Evolutionary conservation across 148 eudicot species (phyloP), one percentile per base, ranked within the genome.

Genomic region (Vaccinium corymbosum): DNA sequence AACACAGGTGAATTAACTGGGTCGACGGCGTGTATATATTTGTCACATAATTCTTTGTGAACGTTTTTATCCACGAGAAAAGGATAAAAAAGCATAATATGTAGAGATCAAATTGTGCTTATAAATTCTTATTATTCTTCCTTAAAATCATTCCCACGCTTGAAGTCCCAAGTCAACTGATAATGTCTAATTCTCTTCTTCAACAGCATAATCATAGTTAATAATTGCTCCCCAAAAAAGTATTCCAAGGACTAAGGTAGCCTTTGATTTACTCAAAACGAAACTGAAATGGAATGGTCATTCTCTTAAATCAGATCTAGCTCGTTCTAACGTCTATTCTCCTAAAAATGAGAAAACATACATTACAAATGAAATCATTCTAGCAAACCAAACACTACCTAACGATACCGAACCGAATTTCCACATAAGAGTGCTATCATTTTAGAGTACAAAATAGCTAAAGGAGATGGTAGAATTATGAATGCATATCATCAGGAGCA

Each of bases 401-500:
- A 68, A 68, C 7, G 16, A 68, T 3, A 66, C 38, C 73, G 13
- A 68, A 66, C 25, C 16, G 14, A 12, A 25, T 25, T 66, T 25
- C 72, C 72, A 9, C 38, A 1, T 11, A 10, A 42, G 52, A 52
- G n/a, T 46, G 9, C 5, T 11, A 16, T 20, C 78, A 75, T 75
- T 48, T n/a, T 48, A 49, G 79, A 75, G 29, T 0, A 48, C 53
- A 48, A 3, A 19, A 17, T 16, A 52, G 3, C 32, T 49, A 25
- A 15, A 78, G 56, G 17, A 22, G 55, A 49, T 75, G 5, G 16
- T 76, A 50, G 46, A 66, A n/a, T 22, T 51, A 82, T 6, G 78
- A 72, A 84, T 76, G 57, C 27, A 29, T 77, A 86, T 16, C 89
- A 89, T 88, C 91, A 89, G 78, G 89, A 87, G 90, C 90, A 90